Conservation (phyloP, 2,329 filamentous ascomycete genomes). For the Sarocladium oryzae region DNA sequence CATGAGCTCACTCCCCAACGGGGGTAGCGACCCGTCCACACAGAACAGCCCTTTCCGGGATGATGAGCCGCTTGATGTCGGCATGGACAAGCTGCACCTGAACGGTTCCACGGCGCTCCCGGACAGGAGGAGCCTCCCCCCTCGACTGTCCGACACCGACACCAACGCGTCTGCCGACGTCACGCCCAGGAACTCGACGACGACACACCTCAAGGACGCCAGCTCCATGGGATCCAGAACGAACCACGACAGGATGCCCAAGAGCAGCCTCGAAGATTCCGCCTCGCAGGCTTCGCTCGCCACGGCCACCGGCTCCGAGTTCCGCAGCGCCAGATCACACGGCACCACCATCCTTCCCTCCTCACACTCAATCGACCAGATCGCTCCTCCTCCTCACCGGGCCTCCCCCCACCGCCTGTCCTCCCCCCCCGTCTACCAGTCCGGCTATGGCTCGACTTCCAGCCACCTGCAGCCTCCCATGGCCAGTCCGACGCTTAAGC, state of each 20-base stretch:
- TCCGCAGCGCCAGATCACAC: conserved; percentile 1
- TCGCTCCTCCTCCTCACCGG: conserved; percentile 12
- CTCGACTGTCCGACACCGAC: not conserved
- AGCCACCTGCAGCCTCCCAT: conserved; percentile 40
- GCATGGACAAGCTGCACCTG: conserved; percentile 17
- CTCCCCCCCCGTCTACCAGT: conserved; percentile 53
- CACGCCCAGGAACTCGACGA: conserved; percentile 11
- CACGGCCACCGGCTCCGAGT: not conserved
- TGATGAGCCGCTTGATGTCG: conserved; percentile 22
- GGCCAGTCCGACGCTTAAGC: conserved; percentile 54
- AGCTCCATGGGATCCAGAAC: not conserved
- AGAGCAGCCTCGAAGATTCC: conserved; percentile 10
- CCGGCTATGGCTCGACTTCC: conserved; percentile 38
- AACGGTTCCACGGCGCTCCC: conserved; percentile 22
- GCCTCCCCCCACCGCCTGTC: conserved; percentile 53
- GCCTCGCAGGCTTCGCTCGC: conserved; percentile 2
- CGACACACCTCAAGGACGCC: conserved; percentile 1
- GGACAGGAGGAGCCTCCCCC: conserved; percentile 23
- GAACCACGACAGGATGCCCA: conserved; percentile 4
- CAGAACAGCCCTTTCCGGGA: conserved; percentile 11
- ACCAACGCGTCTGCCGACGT: conserved; percentile 8
- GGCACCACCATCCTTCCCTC: conserved; percentile 14
- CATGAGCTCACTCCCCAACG: conserved; percentile 55
- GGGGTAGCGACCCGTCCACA: conserved; percentile 32
- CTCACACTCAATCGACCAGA: conserved; percentile 20